These are phyloP conservation scores for Botrytis pseudocinerea DNA, from an alignment of 2,329 filamentous ascomycete species.

Conservation along the genomic window DNA sequence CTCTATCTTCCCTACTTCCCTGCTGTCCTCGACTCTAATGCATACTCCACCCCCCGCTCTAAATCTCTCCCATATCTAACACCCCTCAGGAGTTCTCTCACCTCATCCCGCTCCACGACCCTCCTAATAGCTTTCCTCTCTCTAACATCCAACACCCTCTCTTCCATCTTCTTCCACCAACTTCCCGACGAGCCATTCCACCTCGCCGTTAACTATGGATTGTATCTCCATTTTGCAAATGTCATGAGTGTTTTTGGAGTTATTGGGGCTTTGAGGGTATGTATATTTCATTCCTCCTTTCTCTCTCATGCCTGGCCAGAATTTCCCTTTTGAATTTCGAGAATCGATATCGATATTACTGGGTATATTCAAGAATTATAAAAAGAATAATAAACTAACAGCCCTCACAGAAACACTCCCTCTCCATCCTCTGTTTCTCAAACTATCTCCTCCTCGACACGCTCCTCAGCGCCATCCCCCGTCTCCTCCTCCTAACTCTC, in stretches of 20 bases:
- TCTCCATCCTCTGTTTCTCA: conserved; percentile 35
- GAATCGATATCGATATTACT: not conserved
- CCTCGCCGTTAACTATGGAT: conserved; percentile 40
- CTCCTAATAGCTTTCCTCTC: conserved; percentile 36
- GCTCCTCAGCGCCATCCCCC: conserved; percentile 37
- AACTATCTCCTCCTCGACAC: conserved; percentile 41
- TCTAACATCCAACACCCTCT: conserved; percentile 38
- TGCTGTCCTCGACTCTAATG: not conserved
- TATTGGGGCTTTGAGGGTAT: conserved; percentile 47
- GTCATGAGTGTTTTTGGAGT: conserved; percentile 45
- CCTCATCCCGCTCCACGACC: conserved; percentile 19
- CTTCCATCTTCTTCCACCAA: conserved; percentile 37
- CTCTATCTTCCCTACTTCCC: too few species aligned
- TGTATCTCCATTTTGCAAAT: conserved; percentile 45
- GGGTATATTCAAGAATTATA: not conserved
- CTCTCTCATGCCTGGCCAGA: conserved; percentile 33
- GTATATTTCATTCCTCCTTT: conserved; percentile 27
- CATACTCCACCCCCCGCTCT: not conserved
- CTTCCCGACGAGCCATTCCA: conserved; percentile 41
- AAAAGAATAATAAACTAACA: conserved; percentile 26
- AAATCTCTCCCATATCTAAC: not conserved
- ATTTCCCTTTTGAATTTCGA: not conserved
- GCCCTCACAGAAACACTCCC: conserved; percentile 28
- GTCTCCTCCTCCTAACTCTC: conserved; percentile 30
- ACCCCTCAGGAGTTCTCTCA: not conserved